Base-by-base conservation (phyloP, 2,329 filamentous ascomycete genomes). In the Rhinocladiella mackenziei region DNA sequence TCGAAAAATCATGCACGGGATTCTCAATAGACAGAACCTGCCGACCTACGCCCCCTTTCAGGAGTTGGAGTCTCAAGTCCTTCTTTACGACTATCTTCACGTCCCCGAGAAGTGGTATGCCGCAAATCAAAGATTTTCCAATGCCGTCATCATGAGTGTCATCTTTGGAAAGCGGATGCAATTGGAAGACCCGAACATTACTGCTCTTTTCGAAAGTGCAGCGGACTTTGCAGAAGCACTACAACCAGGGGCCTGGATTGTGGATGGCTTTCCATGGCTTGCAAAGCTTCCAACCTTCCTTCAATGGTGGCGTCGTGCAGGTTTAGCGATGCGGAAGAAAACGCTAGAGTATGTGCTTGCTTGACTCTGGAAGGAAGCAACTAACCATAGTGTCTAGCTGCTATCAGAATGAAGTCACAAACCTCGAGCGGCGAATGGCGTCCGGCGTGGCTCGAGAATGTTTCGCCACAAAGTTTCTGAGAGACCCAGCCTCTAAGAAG, bases 81-180 rank as follows among this genome's bases (percentile, higher is more conserved):
- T 50, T 17, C 17, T 50, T 2, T 36, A 22, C n/a, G 50, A 50
- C 18, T 43, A 39, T 23, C 37, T 53, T 3, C 26, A 47, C 13
- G 20, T 35, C 4, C 34, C 46, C 1, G 36, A 53, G 9, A 22
- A 35, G 1, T 70, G 66, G 66, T 68, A 62, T 37, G 43, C 48
- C 4, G 64, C 68, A 41, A 62, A 69, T 43, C 65, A 64, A 48
- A 61, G 65, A 15, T 71, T 66, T 50, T 56, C 65, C 6, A 65
- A 63, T 41, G 60, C 61, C 1, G 60, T 69, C 9, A 56, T 69
- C 6, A 56, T 65, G 47, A 59, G 61, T 8, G 63, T 76, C 2
- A 65, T 71, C 3, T 76, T 75, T 50, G 72, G 73, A 0, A 69
- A 71, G 41, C 66, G 71, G 3, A 69, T 73, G 25, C 29, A 28